These are phyloP conservation scores for Mycena crocata DNA, from an alignment of 768 basidiomycete genomes.

Conservation along the genomic window DNA sequence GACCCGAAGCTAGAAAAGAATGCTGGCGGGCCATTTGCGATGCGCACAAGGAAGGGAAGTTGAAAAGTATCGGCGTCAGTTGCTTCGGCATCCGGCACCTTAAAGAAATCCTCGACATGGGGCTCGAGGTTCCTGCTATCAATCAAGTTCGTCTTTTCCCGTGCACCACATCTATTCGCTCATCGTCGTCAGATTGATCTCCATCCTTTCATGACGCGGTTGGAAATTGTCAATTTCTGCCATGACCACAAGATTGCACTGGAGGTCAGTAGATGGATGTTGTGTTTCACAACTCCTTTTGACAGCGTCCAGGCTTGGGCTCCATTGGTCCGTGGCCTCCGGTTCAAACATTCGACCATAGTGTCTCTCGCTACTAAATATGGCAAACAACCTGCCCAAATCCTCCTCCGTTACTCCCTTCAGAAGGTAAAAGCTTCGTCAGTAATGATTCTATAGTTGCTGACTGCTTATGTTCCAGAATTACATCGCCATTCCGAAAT, in stretches of 20 bases:
- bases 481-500: conserved; percentile 76
- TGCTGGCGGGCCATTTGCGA: conserved; percentile 77
- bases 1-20: conserved; percentile 63
- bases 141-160: conserved; percentile 61
- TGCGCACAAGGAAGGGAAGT: conserved; percentile 67
- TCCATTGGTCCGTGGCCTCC: conserved; percentile 73
- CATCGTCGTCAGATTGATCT: conserved; percentile 56
- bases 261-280: conserved; percentile 56
- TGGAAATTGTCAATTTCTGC: conserved; percentile 71
- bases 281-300: background rate
- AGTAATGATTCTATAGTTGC: background rate
- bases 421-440: conserved; percentile 66
- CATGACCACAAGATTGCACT: conserved; percentile 67
- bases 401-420: conserved; percentile 80
- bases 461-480: conserved; percentile 45
- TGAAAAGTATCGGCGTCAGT: conserved; percentile 75
- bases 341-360: conserved; percentile 70
- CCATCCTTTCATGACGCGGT: conserved; percentile 78
- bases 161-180: background rate
- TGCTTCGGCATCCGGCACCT: conserved; percentile 71
- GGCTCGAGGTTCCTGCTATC: conserved; percentile 63
- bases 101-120: conserved; percentile 59
- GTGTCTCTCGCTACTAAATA: conserved; percentile 63
- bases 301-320: conserved; percentile 69
- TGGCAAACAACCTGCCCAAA: conserved; percentile 64